A percentile compares a stretch with the other conserved stretches of the same genome.
These are phyloP conservation scores for Metschnikowia continentalis DNA, from an alignment of 805 yeast genomes.

Conservation along the genomic window DNA sequence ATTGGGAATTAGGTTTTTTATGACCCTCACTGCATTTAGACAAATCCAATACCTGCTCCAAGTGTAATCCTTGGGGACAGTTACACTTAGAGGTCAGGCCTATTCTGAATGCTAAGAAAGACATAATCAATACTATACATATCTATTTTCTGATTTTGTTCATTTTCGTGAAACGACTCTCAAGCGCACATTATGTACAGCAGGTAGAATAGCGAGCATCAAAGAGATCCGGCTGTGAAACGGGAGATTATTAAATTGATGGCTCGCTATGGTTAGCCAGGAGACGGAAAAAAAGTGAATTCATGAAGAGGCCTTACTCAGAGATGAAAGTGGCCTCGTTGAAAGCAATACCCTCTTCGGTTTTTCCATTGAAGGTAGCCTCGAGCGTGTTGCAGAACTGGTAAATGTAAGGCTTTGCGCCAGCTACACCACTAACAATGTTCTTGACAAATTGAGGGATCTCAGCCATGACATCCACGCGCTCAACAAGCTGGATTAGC, in stretches of 20 bases:
- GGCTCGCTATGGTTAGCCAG: neutral
- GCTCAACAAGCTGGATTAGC: conserved; percentile 63
- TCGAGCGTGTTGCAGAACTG: conserved; percentile 72
- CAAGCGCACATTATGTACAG: neutral
- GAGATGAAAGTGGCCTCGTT: conserved; percentile 79
- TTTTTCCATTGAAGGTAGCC: conserved; percentile 39
- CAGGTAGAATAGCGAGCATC: neutral
- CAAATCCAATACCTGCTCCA: too few relatives aligned
- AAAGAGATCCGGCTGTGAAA: neutral
- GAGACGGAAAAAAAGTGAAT: neutral
- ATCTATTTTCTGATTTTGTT: neutral
- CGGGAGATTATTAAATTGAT: neutral
- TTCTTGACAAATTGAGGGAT: conserved; percentile 91
- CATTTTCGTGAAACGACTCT: neutral
- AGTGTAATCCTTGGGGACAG: neutral
- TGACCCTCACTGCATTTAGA: too few relatives aligned
- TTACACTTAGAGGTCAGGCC: neutral
- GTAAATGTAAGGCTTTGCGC: conserved; percentile 94
- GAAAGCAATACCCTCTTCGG: conserved; percentile 65
- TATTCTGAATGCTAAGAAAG: too few relatives aligned
- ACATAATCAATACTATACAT: neutral
- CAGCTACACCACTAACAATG: conserved; percentile 90
- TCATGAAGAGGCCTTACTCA: conserved; percentile 22
- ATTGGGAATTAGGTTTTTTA: too few relatives aligned
- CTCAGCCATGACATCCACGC: conserved; percentile 97